Base-by-base conservation (phyloP, 139 green algal genomes). In the Chlamydomonas sphaeroides region DNA sequence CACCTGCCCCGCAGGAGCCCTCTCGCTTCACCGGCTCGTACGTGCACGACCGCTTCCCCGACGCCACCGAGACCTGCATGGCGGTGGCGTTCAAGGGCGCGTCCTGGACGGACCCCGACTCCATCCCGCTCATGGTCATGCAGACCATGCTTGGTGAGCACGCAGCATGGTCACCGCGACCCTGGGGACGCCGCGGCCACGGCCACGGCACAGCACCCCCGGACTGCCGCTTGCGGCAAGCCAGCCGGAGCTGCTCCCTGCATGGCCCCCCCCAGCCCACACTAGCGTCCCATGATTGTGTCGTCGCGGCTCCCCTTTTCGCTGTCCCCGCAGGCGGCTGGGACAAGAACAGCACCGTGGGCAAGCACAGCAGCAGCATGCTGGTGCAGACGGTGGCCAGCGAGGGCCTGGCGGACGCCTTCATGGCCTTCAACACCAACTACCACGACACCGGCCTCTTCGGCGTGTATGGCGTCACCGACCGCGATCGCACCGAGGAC, bases 371-470 rank as follows among this genome's bases (percentile, higher is more conserved):
- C 33, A 86, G 84, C 76, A 96, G 91, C 75, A 70, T 88, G 70
- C 87, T 99, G 56, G 94, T 94, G 3, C 94, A 98, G 90, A 87
- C 85, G 21, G 83, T 99, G 36, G 93, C 97, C 6, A 70, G 88
- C 39, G 98, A 99, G 87, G 84, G 86, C n/a, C 87, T 99, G 80
- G 92, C 90, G 3, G 90, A 98, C 70, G 93, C 88, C 53, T 97
- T 93, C 91, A 99, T 97, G 92, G 93, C 96, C 36, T 98, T 98
- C 92, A 98, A 98, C 94, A 98, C 94, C 67, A 96, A 94, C 90
- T 99, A 99, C 91, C 93, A 96, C 51, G 97, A 99, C 92, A 94
- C 96, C 10, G 97, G 97, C 26, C 91, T 99, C 62, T 99, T 99
- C 86, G 97, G 97, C 68, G 92, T 99, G 66, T 97, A 97, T 78